These are phyloP conservation scores for Phytophthora hibernalis DNA, from an alignment of 352 stramenopile genomes.

Conservation along the genomic window DNA sequence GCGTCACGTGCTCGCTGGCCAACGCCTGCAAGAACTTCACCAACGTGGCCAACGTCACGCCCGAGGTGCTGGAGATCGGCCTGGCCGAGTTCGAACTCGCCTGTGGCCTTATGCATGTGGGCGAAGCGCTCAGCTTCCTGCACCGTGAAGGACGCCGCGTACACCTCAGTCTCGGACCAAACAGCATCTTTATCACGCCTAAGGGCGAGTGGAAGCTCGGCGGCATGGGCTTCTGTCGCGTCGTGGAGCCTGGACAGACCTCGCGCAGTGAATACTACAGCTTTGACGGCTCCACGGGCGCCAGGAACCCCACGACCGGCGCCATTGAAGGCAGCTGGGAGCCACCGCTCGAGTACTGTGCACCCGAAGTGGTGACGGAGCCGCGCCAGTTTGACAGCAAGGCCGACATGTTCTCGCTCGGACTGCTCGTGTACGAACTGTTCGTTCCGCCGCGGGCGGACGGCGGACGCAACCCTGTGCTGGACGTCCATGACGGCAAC, in stretches of 20 bases:
- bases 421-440: conserved; percentile 85
- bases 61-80: conserved; percentile 88
- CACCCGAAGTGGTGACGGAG: conserved; percentile 85
- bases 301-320: conserved; percentile 61
- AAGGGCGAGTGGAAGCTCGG: conserved; percentile 93
- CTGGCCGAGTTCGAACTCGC: conserved; percentile 90
- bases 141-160: conserved; percentile 90
- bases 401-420: conserved; percentile 90
- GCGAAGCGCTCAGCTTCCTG: conserved; percentile 91
- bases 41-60: conserved; percentile 87
- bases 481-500: conserved; percentile 88
- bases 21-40: conserved; percentile 92
- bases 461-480: conserved; percentile 79
- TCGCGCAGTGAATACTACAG: conserved; percentile 88
- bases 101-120: conserved; percentile 89
- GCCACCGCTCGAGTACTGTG: conserved; percentile 86
- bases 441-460: conserved; percentile 83
- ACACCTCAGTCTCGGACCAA: conserved; percentile 84
- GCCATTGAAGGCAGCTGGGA: conserved; percentile 77
- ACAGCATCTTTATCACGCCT: conserved; percentile 92
- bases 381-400: conserved; percentile 81
- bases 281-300: conserved; percentile 57
- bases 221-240: conserved; percentile 89
- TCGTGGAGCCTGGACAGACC: conserved; percentile 84
- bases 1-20: conserved; percentile 89